Percentiles rank a stretch among this genome's conserved stretches.
Evolutionary conservation across 2,329 filamentous ascomycete species (phyloP).

Genomic region (Neophaeococcomyces mojaviensis): DNA sequence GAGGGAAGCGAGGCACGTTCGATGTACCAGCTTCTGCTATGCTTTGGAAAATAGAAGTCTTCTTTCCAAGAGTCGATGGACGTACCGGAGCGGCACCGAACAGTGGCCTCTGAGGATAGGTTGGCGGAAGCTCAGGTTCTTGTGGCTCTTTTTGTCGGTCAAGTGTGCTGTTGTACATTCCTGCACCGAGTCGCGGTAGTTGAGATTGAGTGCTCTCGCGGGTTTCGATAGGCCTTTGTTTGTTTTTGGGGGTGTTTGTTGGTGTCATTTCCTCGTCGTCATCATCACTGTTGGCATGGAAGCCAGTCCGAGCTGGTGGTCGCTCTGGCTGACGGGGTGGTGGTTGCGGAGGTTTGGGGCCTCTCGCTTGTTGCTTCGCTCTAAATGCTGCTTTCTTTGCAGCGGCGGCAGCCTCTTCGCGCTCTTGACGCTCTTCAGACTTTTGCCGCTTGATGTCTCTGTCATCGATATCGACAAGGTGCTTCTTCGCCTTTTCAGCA

Average conservation of each 20-base stretch:
- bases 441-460: slow-evolving; percentile 40
- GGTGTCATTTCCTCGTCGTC: no score
- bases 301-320: slow-evolving; percentile 14
- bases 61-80: slow-evolving; percentile 66
- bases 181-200: no score
- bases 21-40: slow-evolving; percentile 38
- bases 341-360: background rate
- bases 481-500: slow-evolving; percentile 58
- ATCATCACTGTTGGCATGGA: no score
- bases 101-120: slow-evolving; percentile 60
- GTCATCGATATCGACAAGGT: slow-evolving; percentile 42
- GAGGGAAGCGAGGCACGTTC: slow-evolving; percentile 57
- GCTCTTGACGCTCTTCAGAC: slow-evolving; percentile 19
- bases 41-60: slow-evolving; percentile 35
- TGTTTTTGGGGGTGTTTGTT: no score
- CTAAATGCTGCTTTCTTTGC: slow-evolving; percentile 4
- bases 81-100: slow-evolving; percentile 74
- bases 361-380: slow-evolving; percentile 3
- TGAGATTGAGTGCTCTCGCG: no score
- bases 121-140: slow-evolving; percentile 33
- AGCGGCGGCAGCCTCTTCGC: slow-evolving; percentile 3
- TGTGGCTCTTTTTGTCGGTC: no score
- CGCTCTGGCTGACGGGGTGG: background rate
- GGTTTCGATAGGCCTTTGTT: no score
- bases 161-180: no score